Evolutionary conservation across 495 filamentous ascomycete species (phyloP), one percentile per base, ranked within the genome.

Genomic region (Penicillium dipodomyicola): DNA sequence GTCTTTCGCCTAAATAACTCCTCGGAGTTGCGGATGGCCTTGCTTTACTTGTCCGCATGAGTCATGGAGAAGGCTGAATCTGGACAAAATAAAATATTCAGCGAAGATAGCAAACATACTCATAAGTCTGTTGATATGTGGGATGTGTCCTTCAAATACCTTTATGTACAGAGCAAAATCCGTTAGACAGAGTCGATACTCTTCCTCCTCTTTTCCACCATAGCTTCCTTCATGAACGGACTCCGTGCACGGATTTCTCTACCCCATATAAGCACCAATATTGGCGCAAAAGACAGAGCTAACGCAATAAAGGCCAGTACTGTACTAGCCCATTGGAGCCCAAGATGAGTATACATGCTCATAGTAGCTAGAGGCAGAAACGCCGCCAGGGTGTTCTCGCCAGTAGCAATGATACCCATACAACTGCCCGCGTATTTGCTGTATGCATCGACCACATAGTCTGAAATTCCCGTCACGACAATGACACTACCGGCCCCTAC

Each of bases 201-300:
- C 40, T 67, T 63, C 37, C 61, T 57, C 43, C 61, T 56, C 54
- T 58, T 68, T 20, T 68, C 61, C 29, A 69, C 17, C 61, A 68
- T 70, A 4, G 66, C 64, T 45, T 68, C 67, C 20, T 69, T 65
- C 71, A 75, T 75, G 47, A 73, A 75, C 42, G 69, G 67, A 55
- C 72, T 75, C 5, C 61, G 17, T 14, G 48, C 54, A 19, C 68
- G 60, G 60, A 75, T 65, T 25, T 67, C 55, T 37, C 47, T 60
- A 1, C 71, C 72, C 67, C 65, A 68, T 12, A 61, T 10, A 37
- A 75, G 54, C 27, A 75, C 49, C 23, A 66, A 42, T 23, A 68
- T 49, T 3, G 73, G 73, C 9, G 67, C 57, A 52, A 61, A 12
- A 14, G 53, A 55, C 9, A 76, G 47, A 4, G 42, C 39, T 45